A percentile compares a stretch with the other conserved stretches of the same genome.
These are phyloP conservation scores for Sphaceloma murrayae DNA, from an alignment of 2,329 filamentous ascomycete genomes.

Conservation along the genomic window DNA sequence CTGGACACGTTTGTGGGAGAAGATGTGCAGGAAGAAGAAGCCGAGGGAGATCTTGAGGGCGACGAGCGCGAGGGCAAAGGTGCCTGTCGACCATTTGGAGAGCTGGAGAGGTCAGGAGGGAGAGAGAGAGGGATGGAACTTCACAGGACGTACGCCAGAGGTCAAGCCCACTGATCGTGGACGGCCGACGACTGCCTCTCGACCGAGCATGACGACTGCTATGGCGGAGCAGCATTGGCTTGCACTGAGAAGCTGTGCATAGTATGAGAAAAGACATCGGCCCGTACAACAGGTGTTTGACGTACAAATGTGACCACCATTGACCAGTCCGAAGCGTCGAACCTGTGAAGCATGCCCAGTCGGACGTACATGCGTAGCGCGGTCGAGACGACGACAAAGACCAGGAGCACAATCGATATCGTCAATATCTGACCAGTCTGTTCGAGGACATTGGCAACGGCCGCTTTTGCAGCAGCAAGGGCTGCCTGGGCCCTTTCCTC, in stretches of 20 bases:
- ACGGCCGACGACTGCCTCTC: background rate
- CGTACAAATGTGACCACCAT: slow-evolving; percentile 2
- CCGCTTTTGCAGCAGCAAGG: background rate
- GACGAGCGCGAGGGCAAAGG: slow-evolving; percentile 39
- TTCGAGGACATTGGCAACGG: background rate
- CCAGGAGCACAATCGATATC: background rate
- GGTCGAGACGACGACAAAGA: background rate
- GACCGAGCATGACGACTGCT: slow-evolving; percentile 1
- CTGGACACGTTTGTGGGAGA: slow-evolving; percentile 34
- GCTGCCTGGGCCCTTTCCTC: background rate
- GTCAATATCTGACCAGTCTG: background rate
- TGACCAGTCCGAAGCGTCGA: slow-evolving; percentile 1
- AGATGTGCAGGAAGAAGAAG: slow-evolving; percentile 41
- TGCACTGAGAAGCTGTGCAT: slow-evolving; percentile 1
- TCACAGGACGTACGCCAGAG: background rate
- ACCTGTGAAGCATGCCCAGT: background rate
- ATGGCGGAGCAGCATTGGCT: slow-evolving; percentile 4
- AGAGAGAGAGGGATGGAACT: background rate
- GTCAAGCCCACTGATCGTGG: background rate
- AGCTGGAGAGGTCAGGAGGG: background rate
- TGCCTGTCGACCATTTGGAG: slow-evolving; percentile 18
- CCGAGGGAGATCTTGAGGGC: slow-evolving; percentile 42
- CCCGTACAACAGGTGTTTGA: background rate
- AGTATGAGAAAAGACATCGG: background rate
- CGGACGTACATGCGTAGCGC: slow-evolving; percentile 5